Base-by-base conservation (phyloP, 495 filamentous ascomycete genomes). In the Aspergillus sclerotiicarbonarius region DNA sequence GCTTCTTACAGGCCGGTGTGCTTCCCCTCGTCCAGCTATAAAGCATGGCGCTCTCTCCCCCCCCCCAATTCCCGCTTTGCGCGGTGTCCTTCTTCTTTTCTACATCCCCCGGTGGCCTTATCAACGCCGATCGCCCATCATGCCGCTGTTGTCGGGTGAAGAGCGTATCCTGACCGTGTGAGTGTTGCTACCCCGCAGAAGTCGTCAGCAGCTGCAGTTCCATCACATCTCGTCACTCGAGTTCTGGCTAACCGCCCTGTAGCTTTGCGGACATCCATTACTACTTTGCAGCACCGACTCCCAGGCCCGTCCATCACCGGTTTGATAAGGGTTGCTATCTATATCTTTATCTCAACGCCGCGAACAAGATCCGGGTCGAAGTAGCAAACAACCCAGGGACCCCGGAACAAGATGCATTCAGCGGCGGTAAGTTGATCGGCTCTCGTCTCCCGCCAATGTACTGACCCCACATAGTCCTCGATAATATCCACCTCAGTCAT, bases 211-310 rank as follows among this genome's bases (percentile, higher is more conserved):
- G 32, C 51, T 29, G 25, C 35, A 10, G 43, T 51, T 9, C 20
- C 16, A 35, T 16, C 10, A 41, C 37, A 6, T n/a, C 12, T n/a
- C 5, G 37, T 25, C 25, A 41, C n/a, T 41, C 13, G 37, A 41
- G 13, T 6, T 41, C 37, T 43, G 29, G 32, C 39, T 67, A 53
- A 50, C 18, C 18, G 15, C 10, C 16, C 21, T 58, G 43, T 71
- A 96, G 92, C 65, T 95, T 91, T 67, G 90, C 86, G 18, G 92
- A 96, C 69, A 78, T 95, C 45, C 92, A 96, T 73, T 96, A 93
- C 71, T 96, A 87, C 69, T 95, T 96, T 74, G 80, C 85, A 9
- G 78, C 82, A 16, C 89, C 91, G 3, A 82, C 82, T 2, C 76
- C 80, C 20, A 88, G 84, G 51, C 90, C 90, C 10, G 80, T 81